These are phyloP conservation scores for Schoenoplectus tabernaemontani DNA, from an alignment of 202 grass and related monocot genomes.

Conservation along the genomic window DNA sequence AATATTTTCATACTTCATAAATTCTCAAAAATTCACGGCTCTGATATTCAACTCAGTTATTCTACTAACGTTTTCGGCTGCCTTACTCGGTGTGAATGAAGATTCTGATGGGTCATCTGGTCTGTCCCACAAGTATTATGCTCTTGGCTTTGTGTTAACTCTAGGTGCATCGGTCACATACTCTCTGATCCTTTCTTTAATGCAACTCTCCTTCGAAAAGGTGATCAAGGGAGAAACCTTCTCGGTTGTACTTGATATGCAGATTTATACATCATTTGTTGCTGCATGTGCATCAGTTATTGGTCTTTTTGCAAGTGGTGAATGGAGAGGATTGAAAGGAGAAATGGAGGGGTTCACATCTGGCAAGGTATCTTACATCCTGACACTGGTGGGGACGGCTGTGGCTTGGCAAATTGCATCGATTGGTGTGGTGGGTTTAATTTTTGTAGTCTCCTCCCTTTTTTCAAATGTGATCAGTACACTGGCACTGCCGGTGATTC, in stretches of 20 bases:
- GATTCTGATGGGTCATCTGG: slow-evolving; percentile 31
- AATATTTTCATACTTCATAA: slow-evolving; percentile 73
- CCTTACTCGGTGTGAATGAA: slow-evolving; percentile 54
- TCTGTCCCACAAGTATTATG: slow-evolving; percentile 35
- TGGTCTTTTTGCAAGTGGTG: slow-evolving; percentile 69
- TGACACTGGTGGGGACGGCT: slow-evolving; percentile 64
- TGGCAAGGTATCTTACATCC: slow-evolving; percentile 62
- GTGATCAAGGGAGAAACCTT: slow-evolving; percentile 73
- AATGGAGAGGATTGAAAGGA: slow-evolving; percentile 61
- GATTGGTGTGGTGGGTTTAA: slow-evolving; percentile 68
- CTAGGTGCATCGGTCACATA: slow-evolving; percentile 70
- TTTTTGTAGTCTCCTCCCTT: slow-evolving; percentile 78
- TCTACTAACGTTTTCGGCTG: slow-evolving; percentile 67
- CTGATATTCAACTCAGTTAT: slow-evolving; percentile 71
- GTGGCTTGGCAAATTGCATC: slow-evolving; percentile 67
- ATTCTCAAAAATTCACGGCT: slow-evolving; percentile 68
- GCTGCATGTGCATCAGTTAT: slow-evolving; percentile 51
- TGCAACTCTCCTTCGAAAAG: slow-evolving; percentile 80
- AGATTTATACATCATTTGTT: slow-evolving; percentile 59
- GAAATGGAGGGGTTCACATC: slow-evolving; percentile 60
- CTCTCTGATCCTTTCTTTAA: slow-evolving; percentile 77
- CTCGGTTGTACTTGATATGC: slow-evolving; percentile 66
- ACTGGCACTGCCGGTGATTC: slow-evolving; percentile 60
- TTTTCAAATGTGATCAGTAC: slow-evolving; percentile 96
- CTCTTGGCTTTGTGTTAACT: slow-evolving; percentile 62